Percentiles rank a stretch among this genome's conserved stretches.
Conservation (phyloP, 208 protist species). For the Trypanosoma vivax region DNA sequence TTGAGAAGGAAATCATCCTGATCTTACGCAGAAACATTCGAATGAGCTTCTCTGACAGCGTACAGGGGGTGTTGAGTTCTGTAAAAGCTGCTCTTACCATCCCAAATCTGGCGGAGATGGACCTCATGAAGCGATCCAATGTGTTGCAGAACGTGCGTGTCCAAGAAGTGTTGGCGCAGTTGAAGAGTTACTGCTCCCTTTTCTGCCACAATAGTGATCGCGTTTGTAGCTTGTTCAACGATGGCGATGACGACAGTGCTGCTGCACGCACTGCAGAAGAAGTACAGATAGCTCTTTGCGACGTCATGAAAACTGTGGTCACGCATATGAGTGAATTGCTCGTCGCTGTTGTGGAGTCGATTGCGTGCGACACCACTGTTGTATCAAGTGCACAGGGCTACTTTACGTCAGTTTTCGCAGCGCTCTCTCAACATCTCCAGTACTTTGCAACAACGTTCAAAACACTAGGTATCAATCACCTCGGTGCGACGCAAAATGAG, state of each 20-base stretch:
- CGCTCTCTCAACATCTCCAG: constrained; percentile 45
- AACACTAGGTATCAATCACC: constrained; percentile 57
- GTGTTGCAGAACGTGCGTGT: constrained; percentile 36
- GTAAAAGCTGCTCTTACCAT: constrained; percentile 40
- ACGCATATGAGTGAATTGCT: constrained; percentile 35
- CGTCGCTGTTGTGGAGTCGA: constrained; percentile 27
- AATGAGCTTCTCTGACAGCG: constrained; percentile 34
- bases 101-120: constrained; percentile 32
- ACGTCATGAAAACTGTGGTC: constrained; percentile 41
- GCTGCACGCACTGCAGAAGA: constrained; percentile 44
- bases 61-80: constrained; percentile 42
- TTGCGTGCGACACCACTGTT: constrained; percentile 28
- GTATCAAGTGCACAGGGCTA: constrained; percentile 7
- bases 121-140: constrained; percentile 21
- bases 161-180: constrained; percentile 60
- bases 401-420: constrained; percentile 19
- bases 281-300: constrained; percentile 68
- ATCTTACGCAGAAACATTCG: constrained; percentile 61
- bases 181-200: constrained; percentile 76
- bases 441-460: constrained; percentile 52
- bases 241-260: constrained; percentile 16
- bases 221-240: constrained; percentile 29
- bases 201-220: constrained; percentile 45
- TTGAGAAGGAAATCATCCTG: constrained; percentile 53
- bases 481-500: constrained; percentile 37